These are phyloP conservation scores for Diutina sp. DNA, from an alignment of 1,139 yeast genomes.

Conservation along the genomic window DNA sequence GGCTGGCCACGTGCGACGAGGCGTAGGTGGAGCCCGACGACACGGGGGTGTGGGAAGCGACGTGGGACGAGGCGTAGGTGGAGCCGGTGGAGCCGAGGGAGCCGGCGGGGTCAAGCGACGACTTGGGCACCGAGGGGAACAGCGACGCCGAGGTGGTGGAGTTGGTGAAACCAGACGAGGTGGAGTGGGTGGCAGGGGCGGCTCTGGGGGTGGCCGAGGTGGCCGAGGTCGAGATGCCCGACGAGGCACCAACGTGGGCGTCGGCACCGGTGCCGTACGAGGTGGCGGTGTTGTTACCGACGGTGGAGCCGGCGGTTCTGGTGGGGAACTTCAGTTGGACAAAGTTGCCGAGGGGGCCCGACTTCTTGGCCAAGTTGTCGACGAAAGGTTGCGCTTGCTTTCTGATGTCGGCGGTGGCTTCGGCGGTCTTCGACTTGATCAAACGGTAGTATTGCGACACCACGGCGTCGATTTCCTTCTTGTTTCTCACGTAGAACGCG, in stretches of 20 bases:
- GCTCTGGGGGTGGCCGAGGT: slow-evolving; percentile 9
- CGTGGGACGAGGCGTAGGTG: neutral
- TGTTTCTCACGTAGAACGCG: slow-evolving; percentile 57
- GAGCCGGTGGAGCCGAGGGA: neutral
- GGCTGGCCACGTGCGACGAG: neutral
- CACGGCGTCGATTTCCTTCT: slow-evolving; percentile 70
- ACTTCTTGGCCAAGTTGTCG: slow-evolving; percentile 34
- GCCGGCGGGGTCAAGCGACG: neutral
- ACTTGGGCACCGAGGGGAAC: slow-evolving; percentile 34
- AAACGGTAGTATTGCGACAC: slow-evolving; percentile 43
- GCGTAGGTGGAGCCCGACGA: neutral
- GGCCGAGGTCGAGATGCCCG: slow-evolving; percentile 6
- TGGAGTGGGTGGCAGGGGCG: neutral
- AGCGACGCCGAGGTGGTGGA: slow-evolving; percentile 17
- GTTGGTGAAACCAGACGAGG: slow-evolving; percentile 6
- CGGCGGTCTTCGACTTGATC: slow-evolving; percentile 44
- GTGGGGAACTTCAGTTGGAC: slow-evolving; percentile 48
- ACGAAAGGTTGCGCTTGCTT: slow-evolving; percentile 40
- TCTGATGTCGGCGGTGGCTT: slow-evolving; percentile 36
- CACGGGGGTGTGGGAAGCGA: neutral
- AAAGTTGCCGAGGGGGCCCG: slow-evolving; percentile 54
- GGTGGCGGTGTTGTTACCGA: slow-evolving; percentile 32
- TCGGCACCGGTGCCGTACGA: slow-evolving; percentile 15
- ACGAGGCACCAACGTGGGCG: slow-evolving; percentile 8
- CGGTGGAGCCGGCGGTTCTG: slow-evolving; percentile 65